phyloP scores from a whole-genome alignment of 495 filamentous ascomycete species.

The Trypethelium eluteriae region DNA sequence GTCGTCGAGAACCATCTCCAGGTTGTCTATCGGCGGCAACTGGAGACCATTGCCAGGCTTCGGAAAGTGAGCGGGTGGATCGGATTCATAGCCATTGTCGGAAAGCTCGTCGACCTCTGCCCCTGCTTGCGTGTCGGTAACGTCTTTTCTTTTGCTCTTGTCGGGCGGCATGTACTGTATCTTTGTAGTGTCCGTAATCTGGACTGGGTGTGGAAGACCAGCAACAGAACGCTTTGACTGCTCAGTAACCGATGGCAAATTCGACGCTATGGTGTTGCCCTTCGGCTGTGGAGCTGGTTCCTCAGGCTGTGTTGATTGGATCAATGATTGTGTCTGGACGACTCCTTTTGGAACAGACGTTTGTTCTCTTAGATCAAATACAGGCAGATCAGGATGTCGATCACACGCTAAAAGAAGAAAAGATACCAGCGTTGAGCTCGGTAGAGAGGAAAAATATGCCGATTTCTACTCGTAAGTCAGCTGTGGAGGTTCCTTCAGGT shows the following conservation, averaged over 20 bases:
- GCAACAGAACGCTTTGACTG: neutral
- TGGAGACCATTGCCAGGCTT: conserved; percentile 36
- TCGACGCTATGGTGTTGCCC: neutral
- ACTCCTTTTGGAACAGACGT: neutral
- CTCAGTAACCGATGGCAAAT: neutral
- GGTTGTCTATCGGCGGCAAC: conserved; percentile 35
- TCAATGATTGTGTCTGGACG: neutral
- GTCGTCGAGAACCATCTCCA: conserved; percentile 37
- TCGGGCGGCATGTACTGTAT: neutral
- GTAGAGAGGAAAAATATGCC: neutral
- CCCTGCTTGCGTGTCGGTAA: neutral
- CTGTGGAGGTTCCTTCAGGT: neutral
- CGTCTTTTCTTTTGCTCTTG: conserved; percentile 15
- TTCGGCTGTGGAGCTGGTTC: neutral
- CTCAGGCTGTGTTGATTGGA: neutral
- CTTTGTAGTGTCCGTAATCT: too few relatives aligned
- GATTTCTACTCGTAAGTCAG: neutral
- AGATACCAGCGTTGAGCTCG: neutral
- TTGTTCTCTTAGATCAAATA: neutral
- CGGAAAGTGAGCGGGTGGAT: conserved; percentile 35
- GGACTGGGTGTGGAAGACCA: too few relatives aligned
- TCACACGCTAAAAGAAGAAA: neutral
- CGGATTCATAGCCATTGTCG: conserved; percentile 30
- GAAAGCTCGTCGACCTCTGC: conserved; percentile 19
- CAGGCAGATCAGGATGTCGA: neutral